These are phyloP conservation scores for Pestalotiopsis sp. DNA, from an alignment of 2,329 filamentous ascomycete species.

Conservation along the genomic window DNA sequence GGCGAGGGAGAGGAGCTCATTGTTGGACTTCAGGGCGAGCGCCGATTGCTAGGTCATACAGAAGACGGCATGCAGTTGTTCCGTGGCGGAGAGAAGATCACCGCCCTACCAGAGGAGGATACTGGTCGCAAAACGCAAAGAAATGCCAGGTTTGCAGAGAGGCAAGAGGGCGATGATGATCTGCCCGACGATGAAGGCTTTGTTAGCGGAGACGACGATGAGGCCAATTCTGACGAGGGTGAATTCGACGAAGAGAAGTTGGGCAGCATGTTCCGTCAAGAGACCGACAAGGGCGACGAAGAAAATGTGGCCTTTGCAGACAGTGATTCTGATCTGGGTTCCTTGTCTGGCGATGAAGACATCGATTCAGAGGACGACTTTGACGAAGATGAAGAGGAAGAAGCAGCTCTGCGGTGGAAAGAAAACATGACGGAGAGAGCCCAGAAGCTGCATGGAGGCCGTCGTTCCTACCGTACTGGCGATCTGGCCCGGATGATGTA, in stretches of 20 bases:
- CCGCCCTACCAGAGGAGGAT: slow-evolving; percentile 59
- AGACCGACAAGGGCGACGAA: slow-evolving; percentile 52
- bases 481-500: slow-evolving; percentile 91
- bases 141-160: slow-evolving; percentile 58
- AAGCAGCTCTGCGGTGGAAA: slow-evolving; percentile 82
- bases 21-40: slow-evolving; percentile 81
- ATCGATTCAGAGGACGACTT: slow-evolving; percentile 46
- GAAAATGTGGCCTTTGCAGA: slow-evolving; percentile 90
- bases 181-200: slow-evolving; percentile 56
- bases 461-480: slow-evolving; percentile 72
- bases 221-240: slow-evolving; percentile 54
- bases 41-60: slow-evolving; percentile 78
- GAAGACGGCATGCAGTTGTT: slow-evolving; percentile 86
- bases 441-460: slow-evolving; percentile 67
- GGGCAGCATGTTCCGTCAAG: slow-evolving; percentile 61
- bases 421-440: slow-evolving; percentile 80
- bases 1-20: slow-evolving; percentile 97
- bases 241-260: slow-evolving; percentile 63
- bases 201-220: slow-evolving; percentile 55
- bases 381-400: slow-evolving; percentile 63
- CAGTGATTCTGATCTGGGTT: slow-evolving; percentile 94
- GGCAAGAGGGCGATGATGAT: slow-evolving; percentile 54
- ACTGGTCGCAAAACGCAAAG: slow-evolving; percentile 62
- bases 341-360: slow-evolving; percentile 65
- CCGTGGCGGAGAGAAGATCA: slow-evolving; percentile 71